phyloP scores from a whole-genome alignment of 208 protist species.

The Acanthamoeba sp. region DNA sequence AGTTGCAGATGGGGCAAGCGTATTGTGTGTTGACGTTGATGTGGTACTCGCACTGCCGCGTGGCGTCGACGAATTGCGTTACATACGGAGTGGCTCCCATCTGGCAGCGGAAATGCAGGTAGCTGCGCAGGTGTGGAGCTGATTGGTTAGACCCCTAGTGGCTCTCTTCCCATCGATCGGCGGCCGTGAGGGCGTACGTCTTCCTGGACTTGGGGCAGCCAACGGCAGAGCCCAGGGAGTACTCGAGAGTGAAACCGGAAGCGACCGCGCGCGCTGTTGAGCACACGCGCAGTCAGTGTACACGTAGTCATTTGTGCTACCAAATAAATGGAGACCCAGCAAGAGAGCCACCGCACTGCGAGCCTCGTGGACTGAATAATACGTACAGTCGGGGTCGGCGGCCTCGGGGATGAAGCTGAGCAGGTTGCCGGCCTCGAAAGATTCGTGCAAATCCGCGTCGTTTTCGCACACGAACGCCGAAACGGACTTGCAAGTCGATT shows the following conservation, averaged over 20 bases:
- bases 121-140: too few relatives aligned
- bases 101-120: conserved; percentile 24
- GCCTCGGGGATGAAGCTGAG: neutral
- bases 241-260: conserved; percentile 24
- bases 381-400: conserved; percentile 13
- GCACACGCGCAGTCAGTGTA: neutral
- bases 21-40: conserved; percentile 68
- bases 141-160: too few relatives aligned
- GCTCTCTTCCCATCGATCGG: too few relatives aligned
- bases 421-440: conserved; percentile 62
- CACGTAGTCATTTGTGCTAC: too few relatives aligned
- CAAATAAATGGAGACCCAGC: too few relatives aligned
- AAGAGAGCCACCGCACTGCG: neutral
- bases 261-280: conserved; percentile 9
- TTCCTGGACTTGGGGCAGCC: conserved; percentile 5
- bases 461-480: conserved; percentile 62
- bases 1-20: conserved; percentile 43
- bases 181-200: conserved; percentile 55
- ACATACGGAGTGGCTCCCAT: conserved; percentile 50
- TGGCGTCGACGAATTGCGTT: neutral
- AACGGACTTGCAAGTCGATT: neutral
- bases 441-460: conserved; percentile 33
- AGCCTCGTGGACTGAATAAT: neutral
- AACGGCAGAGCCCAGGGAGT: neutral
- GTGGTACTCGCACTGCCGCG: conserved; percentile 6